phyloP scores from a whole-genome alignment of 805 yeast species.

The Debaryomyces hansenii region DNA sequence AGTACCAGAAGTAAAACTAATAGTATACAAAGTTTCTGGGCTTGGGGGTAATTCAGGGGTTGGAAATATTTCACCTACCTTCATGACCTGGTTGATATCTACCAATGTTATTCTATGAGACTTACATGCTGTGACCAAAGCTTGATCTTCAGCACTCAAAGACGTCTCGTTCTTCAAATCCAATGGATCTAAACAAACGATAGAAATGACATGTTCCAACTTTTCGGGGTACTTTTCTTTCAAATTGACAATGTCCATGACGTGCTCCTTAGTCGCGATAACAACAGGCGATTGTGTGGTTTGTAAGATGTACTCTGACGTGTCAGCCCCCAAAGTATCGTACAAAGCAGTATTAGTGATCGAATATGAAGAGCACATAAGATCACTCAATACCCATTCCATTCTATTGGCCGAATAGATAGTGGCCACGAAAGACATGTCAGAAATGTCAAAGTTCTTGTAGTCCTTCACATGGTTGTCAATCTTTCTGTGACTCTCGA shows the following conservation, averaged over 20 bases:
- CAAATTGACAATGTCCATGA: slow-evolving; percentile 47
- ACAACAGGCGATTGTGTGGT: slow-evolving; percentile 45
- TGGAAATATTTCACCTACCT: slow-evolving; percentile 40
- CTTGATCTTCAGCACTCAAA: slow-evolving; percentile 32
- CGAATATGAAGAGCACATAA: slow-evolving; percentile 31
- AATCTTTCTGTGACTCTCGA: slow-evolving; percentile 17
- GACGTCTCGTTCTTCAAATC: slow-evolving; percentile 8
- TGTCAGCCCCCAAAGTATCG: slow-evolving; percentile 39
- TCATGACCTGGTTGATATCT: slow-evolving; percentile 32
- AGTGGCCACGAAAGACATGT: slow-evolving; percentile 28
- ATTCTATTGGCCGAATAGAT: slow-evolving; percentile 33
- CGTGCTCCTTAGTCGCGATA: slow-evolving; percentile 52
- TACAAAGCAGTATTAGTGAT: slow-evolving; percentile 41
- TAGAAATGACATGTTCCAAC: slow-evolving; percentile 45
- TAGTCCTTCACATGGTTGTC: slow-evolving; percentile 16
- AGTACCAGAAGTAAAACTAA: slow-evolving; percentile 55
- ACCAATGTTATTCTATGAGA: slow-evolving; percentile 21
- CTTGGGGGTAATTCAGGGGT: slow-evolving; percentile 25
- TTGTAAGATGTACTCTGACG: slow-evolving; percentile 33
- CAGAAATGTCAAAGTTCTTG: slow-evolving; percentile 14
- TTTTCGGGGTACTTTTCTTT: slow-evolving; percentile 30
- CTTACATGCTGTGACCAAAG: slow-evolving; percentile 26
- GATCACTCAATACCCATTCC: slow-evolving; percentile 40
- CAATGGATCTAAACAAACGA: slow-evolving; percentile 55
- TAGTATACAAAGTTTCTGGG: slow-evolving; percentile 37